Evolutionary conservation across 2,329 filamentous ascomycete genomes (phyloP), one percentile per base, ranked within the genome.

Genomic region (Pseudogymnoascus sp.): DNA sequence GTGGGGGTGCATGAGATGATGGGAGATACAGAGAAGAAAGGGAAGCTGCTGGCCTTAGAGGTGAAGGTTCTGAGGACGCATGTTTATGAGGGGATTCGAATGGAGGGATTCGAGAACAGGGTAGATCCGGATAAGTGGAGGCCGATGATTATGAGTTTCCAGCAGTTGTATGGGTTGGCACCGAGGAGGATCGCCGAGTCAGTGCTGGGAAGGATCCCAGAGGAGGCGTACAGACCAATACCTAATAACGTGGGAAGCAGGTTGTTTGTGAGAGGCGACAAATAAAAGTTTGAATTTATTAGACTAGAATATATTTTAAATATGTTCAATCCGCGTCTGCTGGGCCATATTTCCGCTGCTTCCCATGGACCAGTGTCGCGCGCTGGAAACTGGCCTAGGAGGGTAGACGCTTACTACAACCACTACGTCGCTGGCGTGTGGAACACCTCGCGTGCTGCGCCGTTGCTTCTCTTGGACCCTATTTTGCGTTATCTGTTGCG

Each of bases 371-470:
- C 34, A 3, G 18, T 33, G 21, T 9, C 37, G 2, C 9, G 28
- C 60, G 78, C 77, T 3, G 79, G 82, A 61, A 78, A 80, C 0
- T 84, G 78, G 65, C 81, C 82, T 0, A 81, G 82, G 2, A 75
- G 78, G 5, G 76, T 84, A 34, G 81, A 84, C 65, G 72, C 78
- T 2, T 84, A 84, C 66, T 72, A 74, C 45, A 80, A 84, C 67
- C 73, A 82, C 48, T 83, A 77, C 75, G 78, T 82, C 38, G 77
- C 77, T 18, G 79, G 76, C 62, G 74, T 82, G 5, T 80, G 77
- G 76, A 84, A 83, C 67, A 73, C 80, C 72, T 73, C 75, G 64
- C 75, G 81, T 13, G 75, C 76, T 13, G 75, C 76, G 7, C 74
- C 81, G 4, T 72, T 84, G 30, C 74, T 81, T 38, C 73, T 83